Base-by-base conservation (phyloP, 768 basidiomycete species). In the Candolleomyces eurysporus region DNA sequence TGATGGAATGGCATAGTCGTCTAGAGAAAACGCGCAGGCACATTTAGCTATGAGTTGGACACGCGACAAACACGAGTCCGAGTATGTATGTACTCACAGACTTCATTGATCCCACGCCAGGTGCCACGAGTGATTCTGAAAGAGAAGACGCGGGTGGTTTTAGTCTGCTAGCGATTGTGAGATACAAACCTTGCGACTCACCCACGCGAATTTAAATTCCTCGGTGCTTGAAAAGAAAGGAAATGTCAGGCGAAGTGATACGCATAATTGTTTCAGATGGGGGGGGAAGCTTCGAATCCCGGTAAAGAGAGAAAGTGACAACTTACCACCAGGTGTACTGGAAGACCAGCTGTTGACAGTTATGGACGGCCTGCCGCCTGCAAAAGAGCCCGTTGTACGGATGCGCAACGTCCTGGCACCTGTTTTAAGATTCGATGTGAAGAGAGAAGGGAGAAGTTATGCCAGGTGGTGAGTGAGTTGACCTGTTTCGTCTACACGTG, bases 111-210 rank as follows among this genome's bases (percentile, higher is more conserved):
- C 14, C 81, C 80, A 40, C 81, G 76, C 79, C 79, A 83, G 30
- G 80, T 82, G n/a, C 81, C 80, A 58, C 80, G 78, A 53, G 80
- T 81, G 42, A 83, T 76, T 53, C 79, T 78, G 50, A 16, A 31
- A 54, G 36, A 48, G 10, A n/a, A 58, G 31, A 55, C 36, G 53
- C 5, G 26, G 17, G 11, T 7, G 30, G n/a, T 11, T 43, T 43
- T 19, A n/a, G 30, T 31, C 51, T 31, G 2, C 32, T 32, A 52
- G 51, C 48, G 22, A 13, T 31, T 22, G 26, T 8, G 51, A 52
- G 8, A 31, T 7, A 22, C 26, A 53, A 31, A 16, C 26, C 10
- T 9, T 36, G 31, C 22, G 17, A 21, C 63, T 69, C 67, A 79
- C 76, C 81, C 81, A 68, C 80, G 73, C 52, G 79, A 80, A 68